Base-by-base conservation (phyloP, 495 filamentous ascomycete genomes). In the Beverwykella pulmonaria region DNA sequence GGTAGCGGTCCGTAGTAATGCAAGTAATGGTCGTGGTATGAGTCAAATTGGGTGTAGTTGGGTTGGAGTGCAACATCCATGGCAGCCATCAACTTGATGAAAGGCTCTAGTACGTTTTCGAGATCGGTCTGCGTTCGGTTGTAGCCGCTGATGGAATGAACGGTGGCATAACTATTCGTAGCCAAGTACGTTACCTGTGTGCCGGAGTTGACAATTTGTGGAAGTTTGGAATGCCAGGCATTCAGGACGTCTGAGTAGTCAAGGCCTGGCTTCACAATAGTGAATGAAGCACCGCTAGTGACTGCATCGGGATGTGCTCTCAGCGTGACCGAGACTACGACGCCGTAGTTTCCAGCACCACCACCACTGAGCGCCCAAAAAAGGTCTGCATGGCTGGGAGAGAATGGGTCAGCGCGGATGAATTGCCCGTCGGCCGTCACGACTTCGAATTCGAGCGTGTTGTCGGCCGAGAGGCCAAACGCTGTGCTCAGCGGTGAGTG, bases 381-480 rank as follows among this genome's bases (percentile, higher is more conserved):
- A 0, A 62, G 34, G 22, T 59, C 52, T 12, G 36, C n/a, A 53
- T 57, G 14, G 2, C 49, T 10, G 39, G 9, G 39, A 12, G 39
- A 10, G 19, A 17, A 14, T 20, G 34, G 19, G 14, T 9, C 25
- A 9, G 53, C 61, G 2, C 0, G 10, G 17, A 65, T 17, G 15
- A 65, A 4, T 17, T 36, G 20, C 10, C 61, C 53, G 44, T 22
- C 39, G 1, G 53, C 52, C 8, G 53, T 65, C 1, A 58, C 61
- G 19, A 57, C 36, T 34, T 57, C 39, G 9, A 12, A 84, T 66
- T 86, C 80, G 4, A 90, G 77, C 0, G 86, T 81, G 34, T 86
- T 80, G 67, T 91, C 88, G 0, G 87, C 86, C 8, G 72, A 88
- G 1, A 91, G 75, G 0, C 88, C 88, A 56, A 83, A 84, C 2